Evolutionary conservation across 805 yeast species (phyloP).

Genomic region (Pichia phayaonensis): DNA sequence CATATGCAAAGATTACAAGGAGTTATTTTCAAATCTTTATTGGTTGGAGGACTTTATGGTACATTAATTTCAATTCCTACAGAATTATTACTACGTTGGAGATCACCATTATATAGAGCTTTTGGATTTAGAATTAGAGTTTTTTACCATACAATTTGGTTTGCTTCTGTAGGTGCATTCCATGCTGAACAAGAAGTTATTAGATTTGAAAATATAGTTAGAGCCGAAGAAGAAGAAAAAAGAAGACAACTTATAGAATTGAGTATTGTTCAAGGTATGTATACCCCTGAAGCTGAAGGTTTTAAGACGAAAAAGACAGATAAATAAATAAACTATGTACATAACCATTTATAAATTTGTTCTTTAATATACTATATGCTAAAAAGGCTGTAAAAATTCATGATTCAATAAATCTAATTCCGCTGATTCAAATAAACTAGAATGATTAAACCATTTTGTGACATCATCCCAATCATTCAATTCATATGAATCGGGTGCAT

Average conservation of each 20-base stretch:
- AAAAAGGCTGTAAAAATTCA: neutral
- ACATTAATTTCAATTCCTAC: constrained; percentile 32
- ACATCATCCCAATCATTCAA: constrained; percentile 6
- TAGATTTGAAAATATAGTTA: constrained; percentile 25
- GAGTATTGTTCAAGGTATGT: constrained; percentile 27
- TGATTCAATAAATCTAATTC: neutral
- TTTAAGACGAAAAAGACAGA: constrained; percentile 1
- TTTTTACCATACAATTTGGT: constrained; percentile 32
- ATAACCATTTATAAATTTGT: neutral
- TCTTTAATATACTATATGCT: too few species aligned
- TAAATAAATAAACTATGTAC: neutral
- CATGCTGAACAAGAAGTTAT: constrained; percentile 30
- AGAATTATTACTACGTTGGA: constrained; percentile 30
- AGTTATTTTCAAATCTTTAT: constrained; percentile 26
- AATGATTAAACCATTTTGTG: constrained; percentile 3
- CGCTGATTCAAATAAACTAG: neutral
- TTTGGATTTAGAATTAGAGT: constrained; percentile 30
- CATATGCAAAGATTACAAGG: constrained; percentile 21
- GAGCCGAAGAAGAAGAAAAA: constrained; percentile 26
- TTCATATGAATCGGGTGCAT: neutral
- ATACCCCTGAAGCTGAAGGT: constrained; percentile 25
- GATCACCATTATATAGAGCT: constrained; percentile 31
- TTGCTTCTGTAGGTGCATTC: constrained; percentile 31
- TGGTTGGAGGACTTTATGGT: constrained; percentile 31
- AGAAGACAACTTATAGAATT: constrained; percentile 27